Conservation (phyloP, 1,139 yeast species). For the Geotrichum restrictum region DNA sequence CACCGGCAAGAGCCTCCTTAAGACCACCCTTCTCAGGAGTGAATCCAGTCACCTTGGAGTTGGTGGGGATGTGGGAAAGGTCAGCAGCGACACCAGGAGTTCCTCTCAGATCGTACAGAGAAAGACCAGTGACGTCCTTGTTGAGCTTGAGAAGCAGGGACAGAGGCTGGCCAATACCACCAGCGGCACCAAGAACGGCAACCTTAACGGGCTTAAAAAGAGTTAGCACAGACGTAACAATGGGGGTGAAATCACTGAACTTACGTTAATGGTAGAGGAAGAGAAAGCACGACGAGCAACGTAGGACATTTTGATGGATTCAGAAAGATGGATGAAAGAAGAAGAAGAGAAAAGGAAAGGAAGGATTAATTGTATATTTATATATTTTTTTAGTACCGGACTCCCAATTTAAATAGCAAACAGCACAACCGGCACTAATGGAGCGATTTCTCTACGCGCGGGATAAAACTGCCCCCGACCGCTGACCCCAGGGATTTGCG, state of each 20-base stretch:
- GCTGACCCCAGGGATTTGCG: background rate
- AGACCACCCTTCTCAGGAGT: slow-evolving; percentile 60
- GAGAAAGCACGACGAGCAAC: slow-evolving; percentile 28
- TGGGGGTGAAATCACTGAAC: slow-evolving; percentile 3
- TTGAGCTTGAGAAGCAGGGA: slow-evolving; percentile 75
- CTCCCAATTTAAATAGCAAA: background rate
- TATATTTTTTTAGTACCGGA: background rate
- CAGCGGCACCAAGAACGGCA: slow-evolving; percentile 44
- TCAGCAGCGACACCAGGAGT: slow-evolving; percentile 94
- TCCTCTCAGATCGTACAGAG: slow-evolving; percentile 83
- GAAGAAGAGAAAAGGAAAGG: slow-evolving; percentile 8
- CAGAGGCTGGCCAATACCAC: slow-evolving; percentile 84
- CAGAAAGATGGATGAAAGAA: background rate
- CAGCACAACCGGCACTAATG: background rate
- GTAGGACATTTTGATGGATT: slow-evolving; percentile 20
- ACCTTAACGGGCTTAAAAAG: slow-evolving; percentile 33
- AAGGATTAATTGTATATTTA: slow-evolving; percentile 1
- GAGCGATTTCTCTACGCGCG: background rate
- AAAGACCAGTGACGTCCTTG: slow-evolving; percentile 55
- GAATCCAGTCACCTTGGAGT: slow-evolving; percentile 64
- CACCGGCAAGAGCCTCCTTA: slow-evolving; percentile 56
- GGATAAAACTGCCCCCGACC: too few species aligned
- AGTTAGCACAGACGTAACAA: background rate
- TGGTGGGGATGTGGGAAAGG: slow-evolving; percentile 83
- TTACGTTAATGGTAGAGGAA: slow-evolving; percentile 25